A percentile compares a stretch with the other conserved stretches of the same genome.
These are phyloP conservation scores for Protostelium mycophagum DNA, from an alignment of 78 protist species.

Conservation along the genomic window DNA sequence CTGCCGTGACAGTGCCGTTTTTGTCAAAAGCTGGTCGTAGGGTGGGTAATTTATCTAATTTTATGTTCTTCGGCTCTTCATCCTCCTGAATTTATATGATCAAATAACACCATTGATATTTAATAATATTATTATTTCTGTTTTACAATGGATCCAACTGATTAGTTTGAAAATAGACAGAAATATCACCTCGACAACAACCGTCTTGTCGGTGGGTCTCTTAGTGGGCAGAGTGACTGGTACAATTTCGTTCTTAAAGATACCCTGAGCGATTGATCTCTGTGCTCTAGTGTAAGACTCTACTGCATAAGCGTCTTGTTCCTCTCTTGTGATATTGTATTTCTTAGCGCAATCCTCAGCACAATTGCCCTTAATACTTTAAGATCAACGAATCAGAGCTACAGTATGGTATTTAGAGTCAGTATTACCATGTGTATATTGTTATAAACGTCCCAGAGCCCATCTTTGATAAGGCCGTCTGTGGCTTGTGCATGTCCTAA, in stretches of 20 bases:
- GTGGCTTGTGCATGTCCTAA: constrained; percentile 60
- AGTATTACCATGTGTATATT: constrained; percentile 82
- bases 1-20: constrained; percentile 91
- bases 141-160: neutral
- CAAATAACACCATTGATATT: neutral
- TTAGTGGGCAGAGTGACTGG: constrained; percentile 55
- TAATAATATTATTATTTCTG: too few relatives aligned
- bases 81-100: constrained; percentile 51
- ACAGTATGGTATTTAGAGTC: neutral
- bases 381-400: neutral
- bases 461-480: constrained; percentile 87
- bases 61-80: constrained; percentile 71
- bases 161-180: neutral
- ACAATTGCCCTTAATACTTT: constrained; percentile 70
- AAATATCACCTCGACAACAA: neutral
- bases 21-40: constrained; percentile 77
- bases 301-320: constrained; percentile 88
- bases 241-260: constrained; percentile 61
- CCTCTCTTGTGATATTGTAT: constrained; percentile 76
- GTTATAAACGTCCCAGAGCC: constrained; percentile 90
- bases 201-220: constrained; percentile 4
- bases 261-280: constrained; percentile 52
- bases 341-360: constrained; percentile 87
- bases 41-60: constrained; percentile 57
- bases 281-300: constrained; percentile 69